These are phyloP conservation scores for Liriodendron chinense DNA, from an alignment of 164 flowering plant species.

Conservation along the genomic window DNA sequence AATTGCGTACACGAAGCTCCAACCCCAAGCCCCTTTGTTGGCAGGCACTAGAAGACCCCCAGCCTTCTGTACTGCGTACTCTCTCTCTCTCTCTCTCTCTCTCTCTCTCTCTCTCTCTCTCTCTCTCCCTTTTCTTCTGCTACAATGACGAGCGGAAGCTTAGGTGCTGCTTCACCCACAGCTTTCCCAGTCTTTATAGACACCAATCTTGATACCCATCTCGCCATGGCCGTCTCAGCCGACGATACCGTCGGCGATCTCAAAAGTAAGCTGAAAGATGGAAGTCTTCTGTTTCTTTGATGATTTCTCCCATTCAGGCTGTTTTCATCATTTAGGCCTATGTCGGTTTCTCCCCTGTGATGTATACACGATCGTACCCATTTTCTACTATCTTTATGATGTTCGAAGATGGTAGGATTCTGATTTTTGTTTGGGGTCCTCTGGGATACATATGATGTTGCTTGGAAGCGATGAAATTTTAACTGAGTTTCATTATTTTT, in stretches of 20 bases:
- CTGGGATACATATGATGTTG: too few species aligned
- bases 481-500: too few species aligned
- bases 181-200: conserved; percentile 47
- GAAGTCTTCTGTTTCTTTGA: background rate
- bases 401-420: too few species aligned
- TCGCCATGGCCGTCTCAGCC: conserved; percentile 44
- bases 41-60: background rate
- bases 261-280: conserved; percentile 43
- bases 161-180: background rate
- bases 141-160: conserved; percentile 22
- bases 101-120: background rate
- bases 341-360: background rate
- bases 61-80: background rate
- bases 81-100: background rate
- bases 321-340: background rate
- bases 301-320: background rate
- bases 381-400: too few species aligned
- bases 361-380: too few species aligned
- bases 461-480: too few species aligned
- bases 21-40: background rate
- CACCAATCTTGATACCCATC: conserved; percentile 68
- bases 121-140: background rate
- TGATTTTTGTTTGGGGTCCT: too few species aligned
- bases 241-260: conserved; percentile 50
- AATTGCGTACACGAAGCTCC: too few species aligned